These are phyloP conservation scores for Xylaria sp. DNA, from an alignment of 2,329 filamentous ascomycete species.

Conservation along the genomic window DNA sequence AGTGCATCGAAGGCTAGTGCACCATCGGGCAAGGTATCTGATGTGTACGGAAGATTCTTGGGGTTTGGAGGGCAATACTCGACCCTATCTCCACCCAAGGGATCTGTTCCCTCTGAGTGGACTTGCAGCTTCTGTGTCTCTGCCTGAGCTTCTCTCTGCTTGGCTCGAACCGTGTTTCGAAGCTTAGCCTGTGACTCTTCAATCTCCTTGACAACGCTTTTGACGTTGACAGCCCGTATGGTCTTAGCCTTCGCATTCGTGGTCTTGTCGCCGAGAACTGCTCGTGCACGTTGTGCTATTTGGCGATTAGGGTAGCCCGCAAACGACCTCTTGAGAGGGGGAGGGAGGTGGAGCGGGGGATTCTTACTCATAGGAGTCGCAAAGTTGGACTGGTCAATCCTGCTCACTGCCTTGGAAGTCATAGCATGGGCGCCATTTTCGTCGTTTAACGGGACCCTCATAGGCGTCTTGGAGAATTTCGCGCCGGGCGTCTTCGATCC, in stretches of 20 bases:
- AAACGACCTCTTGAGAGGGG: background rate
- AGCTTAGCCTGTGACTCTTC: constrained; percentile 44
- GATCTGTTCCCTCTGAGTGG: constrained; percentile 58
- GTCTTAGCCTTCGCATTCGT: constrained; percentile 86
- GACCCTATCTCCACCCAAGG: constrained; percentile 70
- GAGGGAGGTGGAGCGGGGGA: no score
- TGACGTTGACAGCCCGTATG: constrained; percentile 69
- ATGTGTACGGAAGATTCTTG: constrained; percentile 69
- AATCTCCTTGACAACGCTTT: constrained; percentile 61
- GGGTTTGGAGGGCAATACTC: constrained; percentile 87
- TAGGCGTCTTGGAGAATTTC: constrained; percentile 80
- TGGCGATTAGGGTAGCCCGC: constrained; percentile 7
- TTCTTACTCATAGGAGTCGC: constrained; percentile 82
- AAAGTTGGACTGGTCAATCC: constrained; percentile 66
- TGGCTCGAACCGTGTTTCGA: constrained; percentile 13
- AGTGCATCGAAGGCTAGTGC: constrained; percentile 62
- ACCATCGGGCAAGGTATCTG: constrained; percentile 68
- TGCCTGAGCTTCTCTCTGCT: constrained; percentile 14
- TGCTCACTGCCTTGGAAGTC: constrained; percentile 53
- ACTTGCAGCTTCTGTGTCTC: constrained; percentile 66
- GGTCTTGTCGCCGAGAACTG: constrained; percentile 90
- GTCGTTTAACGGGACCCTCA: constrained; percentile 78
- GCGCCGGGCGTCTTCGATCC: constrained; percentile 74
- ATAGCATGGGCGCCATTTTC: constrained; percentile 74
- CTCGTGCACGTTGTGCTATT: constrained; percentile 70